Conservation (phyloP, 2,329 filamentous ascomycete genomes). For the Pseudocercospora pini-densiflorae region DNA sequence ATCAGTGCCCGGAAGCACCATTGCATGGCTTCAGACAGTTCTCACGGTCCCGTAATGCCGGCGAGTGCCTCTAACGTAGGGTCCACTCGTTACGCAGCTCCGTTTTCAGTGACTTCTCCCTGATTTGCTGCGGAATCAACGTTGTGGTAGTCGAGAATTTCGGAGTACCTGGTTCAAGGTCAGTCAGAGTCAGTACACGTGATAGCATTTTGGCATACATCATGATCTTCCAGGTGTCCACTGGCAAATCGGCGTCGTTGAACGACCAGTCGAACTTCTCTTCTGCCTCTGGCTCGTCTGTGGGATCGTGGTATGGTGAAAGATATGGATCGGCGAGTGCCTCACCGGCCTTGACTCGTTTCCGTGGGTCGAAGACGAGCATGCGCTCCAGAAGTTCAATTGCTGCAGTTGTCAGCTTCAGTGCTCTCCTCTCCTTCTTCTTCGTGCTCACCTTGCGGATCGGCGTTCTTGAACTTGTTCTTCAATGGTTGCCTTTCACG, state of each 20-base stretch:
- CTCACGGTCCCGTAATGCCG: neutral
- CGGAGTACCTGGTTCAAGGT: slow-evolving; percentile 76
- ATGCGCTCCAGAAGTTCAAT: slow-evolving; percentile 94
- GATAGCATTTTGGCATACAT: slow-evolving; percentile 67
- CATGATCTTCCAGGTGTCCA: slow-evolving; percentile 99
- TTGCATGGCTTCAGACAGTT: neutral
- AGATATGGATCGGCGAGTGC: slow-evolving; percentile 93
- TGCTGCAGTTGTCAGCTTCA: slow-evolving; percentile 46
- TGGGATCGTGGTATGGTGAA: slow-evolving; percentile 94
- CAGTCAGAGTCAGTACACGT: neutral
- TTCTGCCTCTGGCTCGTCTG: slow-evolving; percentile 91
- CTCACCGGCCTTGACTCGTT: slow-evolving; percentile 84
- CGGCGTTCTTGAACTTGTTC: slow-evolving; percentile 94
- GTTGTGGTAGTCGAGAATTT: slow-evolving; percentile 98
- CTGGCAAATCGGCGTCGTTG: slow-evolving; percentile 94
- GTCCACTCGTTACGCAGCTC: slow-evolving; percentile 16
- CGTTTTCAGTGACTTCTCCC: slow-evolving; percentile 23
- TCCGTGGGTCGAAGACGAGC: slow-evolving; percentile 98
- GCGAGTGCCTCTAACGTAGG: neutral
- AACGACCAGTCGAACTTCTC: slow-evolving; percentile 99
- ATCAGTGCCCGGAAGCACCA: neutral
- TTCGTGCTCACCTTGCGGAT: slow-evolving; percentile 55
- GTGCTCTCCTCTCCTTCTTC: neutral
- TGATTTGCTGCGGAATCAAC: slow-evolving; percentile 62
- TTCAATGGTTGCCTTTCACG: slow-evolving; percentile 84